phyloP scores from a whole-genome alignment of 2,329 filamentous ascomycete genomes.

The Raffaelea arxii region DNA sequence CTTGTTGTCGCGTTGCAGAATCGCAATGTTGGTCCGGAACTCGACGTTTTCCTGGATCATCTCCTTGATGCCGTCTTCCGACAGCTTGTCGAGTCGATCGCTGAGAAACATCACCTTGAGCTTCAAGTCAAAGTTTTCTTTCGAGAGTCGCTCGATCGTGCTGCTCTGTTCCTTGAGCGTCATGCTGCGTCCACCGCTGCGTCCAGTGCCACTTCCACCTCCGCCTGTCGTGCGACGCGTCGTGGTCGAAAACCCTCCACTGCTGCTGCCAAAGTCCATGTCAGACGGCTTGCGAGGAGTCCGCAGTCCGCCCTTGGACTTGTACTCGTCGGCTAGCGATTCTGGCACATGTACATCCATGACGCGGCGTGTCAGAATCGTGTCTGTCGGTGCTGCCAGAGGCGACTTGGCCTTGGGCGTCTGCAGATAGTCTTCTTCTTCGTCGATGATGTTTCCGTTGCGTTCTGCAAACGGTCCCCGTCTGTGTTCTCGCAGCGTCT shows the following conservation, averaged over 20 bases:
- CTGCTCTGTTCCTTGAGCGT: constrained; percentile 96
- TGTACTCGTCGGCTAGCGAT: constrained; percentile 77
- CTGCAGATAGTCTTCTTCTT: constrained; percentile 40
- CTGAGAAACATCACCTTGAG: constrained; percentile 96
- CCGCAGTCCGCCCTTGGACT: constrained; percentile 57
- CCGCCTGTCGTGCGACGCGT: not conserved
- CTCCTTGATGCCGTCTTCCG: constrained; percentile 92
- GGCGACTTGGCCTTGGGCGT: constrained; percentile 57
- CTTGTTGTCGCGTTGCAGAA: constrained; percentile 86
- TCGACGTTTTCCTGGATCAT: constrained; percentile 98
- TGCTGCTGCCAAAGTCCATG: not conserved
- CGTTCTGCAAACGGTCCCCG: too few relatives aligned
- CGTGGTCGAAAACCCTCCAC: too few relatives aligned
- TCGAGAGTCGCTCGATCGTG: constrained; percentile 90
- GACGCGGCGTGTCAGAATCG: constrained; percentile 77
- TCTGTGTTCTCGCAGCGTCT: constrained; percentile 40
- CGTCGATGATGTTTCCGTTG: constrained; percentile 18
- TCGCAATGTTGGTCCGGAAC: constrained; percentile 79
- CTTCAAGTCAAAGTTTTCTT: constrained; percentile 97
- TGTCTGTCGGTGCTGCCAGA: constrained; percentile 65
- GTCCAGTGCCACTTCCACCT: too few relatives aligned
- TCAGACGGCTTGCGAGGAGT: constrained; percentile 46
- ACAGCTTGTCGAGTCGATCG: constrained; percentile 83
- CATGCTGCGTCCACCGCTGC: constrained; percentile 53
- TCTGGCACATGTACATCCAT: constrained; percentile 86